Evolutionary conservation across 2,329 filamentous ascomycete species (phyloP), one percentile per base, ranked within the genome.

Genomic region (Monosporascus sp.): DNA sequence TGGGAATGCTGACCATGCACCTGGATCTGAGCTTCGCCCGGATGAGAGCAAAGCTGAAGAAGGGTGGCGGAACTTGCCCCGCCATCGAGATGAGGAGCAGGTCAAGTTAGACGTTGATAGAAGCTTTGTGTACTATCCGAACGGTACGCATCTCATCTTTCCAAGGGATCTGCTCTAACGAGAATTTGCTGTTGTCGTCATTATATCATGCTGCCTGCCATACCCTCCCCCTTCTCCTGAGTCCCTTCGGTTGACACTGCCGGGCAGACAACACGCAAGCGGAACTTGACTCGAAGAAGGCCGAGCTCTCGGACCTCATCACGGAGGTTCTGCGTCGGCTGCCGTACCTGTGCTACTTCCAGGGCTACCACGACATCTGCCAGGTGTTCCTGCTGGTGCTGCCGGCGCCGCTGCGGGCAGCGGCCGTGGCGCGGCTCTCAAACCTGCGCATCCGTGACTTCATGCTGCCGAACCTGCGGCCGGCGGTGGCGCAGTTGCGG

Each of bases 351-450:
- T 90, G 85, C 75, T 99, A 99, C 73, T 99, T 99, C 70, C 94
- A 99, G 74, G 94, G 94, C 68, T 99, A 95, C 69, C 94, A 99
- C 71, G 94, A 99, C 73, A 97, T 99, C 65, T 94, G 90, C 62
- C 95, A 99, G 72, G 94, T 99, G 24, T 80, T 99, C 55, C 81
- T 97, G 41, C 81, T 99, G 15, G 92, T 97, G 11, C 78, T 99
- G 4, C 86, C 87, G 0, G 73, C 82, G 9, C 65, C 77, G 22
- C 68, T 77, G 51, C 85, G 89, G 17, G 76, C 80, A 18, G 70
- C 77, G 6, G 83, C 87, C 17, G 83, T 95, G 35, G 80, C 88
- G 37, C 87, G 89, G n/a, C 83, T 99, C 54, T 96, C 92, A 3
- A 78, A 92, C 35, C 81, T 97, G 45, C 88, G 91, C 50, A 97